Percentiles rank a stretch among this genome's conserved stretches.
Evolutionary conservation across 73 alveolate species (phyloP).

Genomic region (Paraurostyla sp.): DNA sequence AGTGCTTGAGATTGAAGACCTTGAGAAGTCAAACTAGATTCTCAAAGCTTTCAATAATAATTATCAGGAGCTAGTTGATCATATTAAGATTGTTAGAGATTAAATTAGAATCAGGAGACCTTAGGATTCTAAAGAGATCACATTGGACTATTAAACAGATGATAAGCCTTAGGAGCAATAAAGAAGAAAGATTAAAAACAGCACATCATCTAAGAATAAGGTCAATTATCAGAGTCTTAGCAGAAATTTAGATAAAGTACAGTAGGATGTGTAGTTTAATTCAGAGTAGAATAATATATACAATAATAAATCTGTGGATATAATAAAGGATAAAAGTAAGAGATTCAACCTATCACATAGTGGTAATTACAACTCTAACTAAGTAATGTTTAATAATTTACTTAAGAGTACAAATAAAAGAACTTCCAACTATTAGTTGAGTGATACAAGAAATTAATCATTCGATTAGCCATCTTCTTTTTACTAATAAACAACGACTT

Average conservation of each 20-base stretch:
- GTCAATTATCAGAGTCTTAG: not conserved
- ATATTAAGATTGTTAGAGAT: conserved; percentile 24
- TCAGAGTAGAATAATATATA: not conserved
- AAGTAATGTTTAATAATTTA: not conserved
- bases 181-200: not conserved
- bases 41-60: not conserved
- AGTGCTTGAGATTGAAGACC: not conserved
- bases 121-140: not conserved
- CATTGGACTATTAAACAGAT: not conserved
- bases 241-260: not conserved
- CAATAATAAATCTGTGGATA: conserved; percentile 3
- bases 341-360: not conserved
- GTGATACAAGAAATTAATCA: too few relatives aligned
- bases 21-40: not conserved
- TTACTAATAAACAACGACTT: too few relatives aligned
- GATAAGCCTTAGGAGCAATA: not conserved
- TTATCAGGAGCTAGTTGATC: conserved; percentile 26
- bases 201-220: not conserved
- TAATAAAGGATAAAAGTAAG: not conserved
- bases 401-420: not conserved
- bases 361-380: not conserved
- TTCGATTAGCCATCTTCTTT: too few relatives aligned
- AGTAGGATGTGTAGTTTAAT: not conserved
- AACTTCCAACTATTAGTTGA: not conserved
- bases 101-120: conserved; percentile 46